Percentiles rank a stretch among this genome's conserved stretches.
phyloP scores from a whole-genome alignment of 495 filamentous ascomycete genomes.

The Thermochaetoides thermophila region DNA sequence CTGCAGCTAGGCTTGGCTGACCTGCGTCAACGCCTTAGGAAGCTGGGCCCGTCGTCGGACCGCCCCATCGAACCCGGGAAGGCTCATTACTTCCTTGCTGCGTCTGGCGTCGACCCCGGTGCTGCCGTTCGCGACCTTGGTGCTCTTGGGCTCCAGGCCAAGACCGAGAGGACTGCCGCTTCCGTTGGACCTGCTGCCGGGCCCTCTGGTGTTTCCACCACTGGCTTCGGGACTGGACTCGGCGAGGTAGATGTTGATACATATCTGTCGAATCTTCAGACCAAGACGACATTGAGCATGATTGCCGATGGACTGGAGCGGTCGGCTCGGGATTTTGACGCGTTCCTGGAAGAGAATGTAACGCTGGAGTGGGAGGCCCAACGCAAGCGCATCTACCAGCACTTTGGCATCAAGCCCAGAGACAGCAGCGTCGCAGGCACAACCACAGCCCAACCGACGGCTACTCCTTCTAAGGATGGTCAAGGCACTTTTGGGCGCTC shows the following conservation, averaged over 20 bases:
- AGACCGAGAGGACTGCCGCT: constrained; percentile 18
- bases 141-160: constrained; percentile 29
- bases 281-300: constrained; percentile 81
- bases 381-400: constrained; percentile 79
- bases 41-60: constrained; percentile 47
- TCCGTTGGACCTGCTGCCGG: not conserved
- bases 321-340: constrained; percentile 77
- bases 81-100: constrained; percentile 77
- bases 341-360: constrained; percentile 84
- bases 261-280: constrained; percentile 69
- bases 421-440: constrained; percentile 35
- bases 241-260: constrained; percentile 65
- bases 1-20: constrained; percentile 78
- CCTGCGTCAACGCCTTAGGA: constrained; percentile 67
- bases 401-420: constrained; percentile 74
- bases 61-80: constrained; percentile 40
- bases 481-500: constrained; percentile 33
- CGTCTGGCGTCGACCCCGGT: constrained; percentile 72
- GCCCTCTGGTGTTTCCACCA: not conserved
- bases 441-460: constrained; percentile 26
- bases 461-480: constrained; percentile 26
- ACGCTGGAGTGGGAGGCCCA: constrained; percentile 93
- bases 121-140: constrained; percentile 66
- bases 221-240: constrained; percentile 6
- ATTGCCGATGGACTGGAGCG: constrained; percentile 76